These are phyloP conservation scores for Setaria viridis DNA, from an alignment of 202 grass and related monocot species.

Conservation along the genomic window DNA sequence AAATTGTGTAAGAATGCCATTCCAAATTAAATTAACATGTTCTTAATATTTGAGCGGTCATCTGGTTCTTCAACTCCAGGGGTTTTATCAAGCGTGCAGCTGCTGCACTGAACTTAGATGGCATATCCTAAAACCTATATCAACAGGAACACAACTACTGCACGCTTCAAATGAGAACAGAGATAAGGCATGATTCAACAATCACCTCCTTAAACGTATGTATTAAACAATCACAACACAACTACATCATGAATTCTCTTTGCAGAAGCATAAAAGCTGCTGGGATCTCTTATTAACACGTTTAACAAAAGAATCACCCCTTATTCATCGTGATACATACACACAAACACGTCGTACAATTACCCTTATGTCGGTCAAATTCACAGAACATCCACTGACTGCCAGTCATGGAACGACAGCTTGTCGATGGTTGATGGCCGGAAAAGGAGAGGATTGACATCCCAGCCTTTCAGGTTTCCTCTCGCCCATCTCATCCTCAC, in stretches of 20 bases:
- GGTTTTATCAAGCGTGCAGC: too few species aligned
- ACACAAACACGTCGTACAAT: background rate
- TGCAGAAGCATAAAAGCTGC: background rate
- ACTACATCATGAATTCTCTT: background rate
- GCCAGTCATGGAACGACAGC: constrained; percentile 78
- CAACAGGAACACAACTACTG: too few species aligned
- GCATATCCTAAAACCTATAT: background rate
- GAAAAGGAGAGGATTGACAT: constrained; percentile 68
- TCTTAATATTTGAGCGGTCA: too few species aligned
- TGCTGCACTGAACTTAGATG: too few species aligned
- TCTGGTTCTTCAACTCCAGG: too few species aligned
- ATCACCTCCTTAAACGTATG: background rate
- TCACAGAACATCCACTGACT: constrained; percentile 54
- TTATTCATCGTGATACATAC: constrained; percentile 1
- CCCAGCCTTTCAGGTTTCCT: constrained; percentile 55
- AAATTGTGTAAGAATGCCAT: background rate
- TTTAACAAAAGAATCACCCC: constrained; percentile 23
- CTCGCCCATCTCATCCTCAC: constrained; percentile 81
- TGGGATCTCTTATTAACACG: constrained; percentile 26
- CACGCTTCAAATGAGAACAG: background rate
- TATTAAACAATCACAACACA: background rate
- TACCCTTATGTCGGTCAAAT: background rate
- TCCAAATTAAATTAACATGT: too few species aligned
- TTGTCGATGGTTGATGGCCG: constrained; percentile 62
- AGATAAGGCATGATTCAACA: background rate